Percentiles rank a stretch among this genome's conserved stretches.
phyloP scores from a whole-genome alignment of 148 eudicot species.

The Rhododendron henanense region DNA sequence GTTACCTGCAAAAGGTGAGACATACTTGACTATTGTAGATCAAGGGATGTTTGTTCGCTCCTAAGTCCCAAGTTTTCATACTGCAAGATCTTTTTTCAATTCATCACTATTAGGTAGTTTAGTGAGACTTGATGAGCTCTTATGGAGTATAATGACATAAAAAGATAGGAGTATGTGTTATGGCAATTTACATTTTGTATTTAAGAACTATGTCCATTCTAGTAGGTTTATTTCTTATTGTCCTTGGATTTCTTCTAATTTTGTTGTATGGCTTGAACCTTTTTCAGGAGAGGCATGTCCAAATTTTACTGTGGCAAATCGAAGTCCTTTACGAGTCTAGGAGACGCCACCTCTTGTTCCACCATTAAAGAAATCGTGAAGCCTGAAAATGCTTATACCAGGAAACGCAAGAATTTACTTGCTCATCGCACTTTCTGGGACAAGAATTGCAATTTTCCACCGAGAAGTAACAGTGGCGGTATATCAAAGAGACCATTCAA shows the following conservation, averaged over 20 bases:
- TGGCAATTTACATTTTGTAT: background rate
- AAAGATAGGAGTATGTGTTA: background rate
- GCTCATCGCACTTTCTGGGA: constrained; percentile 32
- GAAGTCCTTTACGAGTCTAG: constrained; percentile 62
- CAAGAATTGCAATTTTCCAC: constrained; percentile 26
- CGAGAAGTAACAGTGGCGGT: constrained; percentile 37
- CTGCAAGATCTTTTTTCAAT: background rate
- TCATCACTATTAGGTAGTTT: background rate
- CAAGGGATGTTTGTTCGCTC: background rate
- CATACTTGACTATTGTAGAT: background rate
- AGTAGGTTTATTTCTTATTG: background rate
- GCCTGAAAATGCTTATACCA: constrained; percentile 53
- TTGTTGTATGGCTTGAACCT: background rate
- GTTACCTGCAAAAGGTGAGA: background rate
- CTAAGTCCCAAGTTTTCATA: background rate
- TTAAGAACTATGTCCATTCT: background rate
- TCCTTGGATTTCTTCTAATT: background rate
- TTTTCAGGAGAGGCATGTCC: constrained; percentile 70
- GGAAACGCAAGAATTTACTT: constrained; percentile 59
- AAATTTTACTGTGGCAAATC: constrained; percentile 79
- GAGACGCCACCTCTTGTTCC: constrained; percentile 33
- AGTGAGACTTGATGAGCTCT: background rate
- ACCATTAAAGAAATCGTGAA: constrained; percentile 56
- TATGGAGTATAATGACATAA: background rate
- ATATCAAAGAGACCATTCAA: constrained; percentile 38